Conservation (phyloP, 345 rosid genomes). For the Chamaenerion angustifolium region DNA sequence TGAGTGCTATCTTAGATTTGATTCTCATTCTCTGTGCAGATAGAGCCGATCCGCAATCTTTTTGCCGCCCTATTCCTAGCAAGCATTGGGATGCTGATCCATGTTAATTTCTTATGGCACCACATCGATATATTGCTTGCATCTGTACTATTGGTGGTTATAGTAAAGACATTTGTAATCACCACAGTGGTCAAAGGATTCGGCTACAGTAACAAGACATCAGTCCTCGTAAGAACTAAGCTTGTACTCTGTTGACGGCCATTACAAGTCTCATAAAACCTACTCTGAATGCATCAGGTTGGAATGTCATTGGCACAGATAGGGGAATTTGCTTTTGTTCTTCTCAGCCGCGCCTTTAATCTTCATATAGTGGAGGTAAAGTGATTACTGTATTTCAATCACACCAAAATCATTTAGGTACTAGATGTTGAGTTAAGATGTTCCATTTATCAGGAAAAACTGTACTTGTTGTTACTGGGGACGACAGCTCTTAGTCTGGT, state of each 20-base stretch:
- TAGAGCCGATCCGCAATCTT: slow-evolving; percentile 88
- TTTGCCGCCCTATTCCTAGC: slow-evolving; percentile 92
- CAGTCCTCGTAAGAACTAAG: slow-evolving; percentile 49
- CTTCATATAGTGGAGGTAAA: slow-evolving; percentile 95
- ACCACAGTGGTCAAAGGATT: slow-evolving; percentile 65
- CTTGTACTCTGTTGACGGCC: too few species aligned
- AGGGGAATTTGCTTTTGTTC: slow-evolving; percentile 95
- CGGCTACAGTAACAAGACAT: slow-evolving; percentile 78
- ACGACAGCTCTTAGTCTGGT: slow-evolving; percentile 89
- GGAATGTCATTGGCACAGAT: slow-evolving; percentile 97
- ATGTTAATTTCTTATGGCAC: slow-evolving; percentile 39
- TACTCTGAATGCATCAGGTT: slow-evolving; percentile 28
- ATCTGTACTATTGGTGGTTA: slow-evolving; percentile 65
- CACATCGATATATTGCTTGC: slow-evolving; percentile 83
- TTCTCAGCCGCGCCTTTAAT: slow-evolving; percentile 94
- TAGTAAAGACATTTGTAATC: slow-evolving; percentile 57
- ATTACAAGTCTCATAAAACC: slow-evolving; percentile 5
- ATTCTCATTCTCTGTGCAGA: slow-evolving; percentile 18
- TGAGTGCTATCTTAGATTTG: too few species aligned
- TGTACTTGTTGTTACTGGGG: slow-evolving; percentile 83
- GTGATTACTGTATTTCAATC: slow-evolving; percentile 77
- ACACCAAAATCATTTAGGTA: slow-evolving; percentile 69
- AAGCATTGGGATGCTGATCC: slow-evolving; percentile 60
- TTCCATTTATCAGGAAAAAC: slow-evolving; percentile 40
- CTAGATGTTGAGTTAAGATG: slow-evolving; percentile 46